Percentiles rank a stretch among this genome's conserved stretches.
phyloP scores from a whole-genome alignment of 768 basidiomycete genomes.

The Tulasnella sp. region DNA sequence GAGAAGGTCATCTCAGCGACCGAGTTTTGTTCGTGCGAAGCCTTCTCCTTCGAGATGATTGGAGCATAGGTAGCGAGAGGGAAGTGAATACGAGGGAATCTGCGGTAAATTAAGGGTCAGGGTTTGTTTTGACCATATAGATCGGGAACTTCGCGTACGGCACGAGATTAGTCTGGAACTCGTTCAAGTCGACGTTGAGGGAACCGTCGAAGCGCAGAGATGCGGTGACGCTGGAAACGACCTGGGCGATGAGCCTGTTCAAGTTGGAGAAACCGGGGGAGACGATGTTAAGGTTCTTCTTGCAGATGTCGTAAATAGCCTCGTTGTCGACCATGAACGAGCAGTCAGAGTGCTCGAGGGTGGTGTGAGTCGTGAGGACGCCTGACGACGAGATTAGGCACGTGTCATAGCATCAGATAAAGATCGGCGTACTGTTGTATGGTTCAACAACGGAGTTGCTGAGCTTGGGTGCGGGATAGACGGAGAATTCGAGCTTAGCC shows the following conservation, averaged over 20 bases:
- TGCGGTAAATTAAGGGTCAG: slow-evolving; percentile 37
- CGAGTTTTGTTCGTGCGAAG: slow-evolving; percentile 93
- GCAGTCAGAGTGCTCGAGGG: slow-evolving; percentile 99
- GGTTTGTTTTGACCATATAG: neutral
- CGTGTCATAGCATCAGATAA: neutral
- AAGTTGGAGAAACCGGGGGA: slow-evolving; percentile 90
- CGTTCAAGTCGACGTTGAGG: slow-evolving; percentile 93
- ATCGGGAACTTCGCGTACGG: slow-evolving; percentile 57
- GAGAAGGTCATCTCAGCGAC: slow-evolving; percentile 98
- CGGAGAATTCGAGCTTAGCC: slow-evolving; percentile 96
- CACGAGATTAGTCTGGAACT: slow-evolving; percentile 98
- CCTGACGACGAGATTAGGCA: slow-evolving; percentile 40
- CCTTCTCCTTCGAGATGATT: slow-evolving; percentile 87
- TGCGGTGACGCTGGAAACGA: slow-evolving; percentile 96
- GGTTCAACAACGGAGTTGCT: slow-evolving; percentile 98
- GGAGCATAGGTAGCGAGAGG: slow-evolving; percentile 95
- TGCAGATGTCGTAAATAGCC: slow-evolving; percentile 99
- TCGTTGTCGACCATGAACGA: slow-evolving; percentile 99
- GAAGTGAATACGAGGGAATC: slow-evolving; percentile 98
- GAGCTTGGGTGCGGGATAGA: slow-evolving; percentile 92
- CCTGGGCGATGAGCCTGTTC: slow-evolving; percentile 95
- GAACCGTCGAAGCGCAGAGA: slow-evolving; percentile 97
- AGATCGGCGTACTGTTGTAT: slow-evolving; percentile 61
- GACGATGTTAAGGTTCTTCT: slow-evolving; percentile 80
- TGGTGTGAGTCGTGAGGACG: slow-evolving; percentile 96